These are phyloP conservation scores for Fraxinus americana DNA, from an alignment of 257 asterid species.

Conservation along the genomic window DNA sequence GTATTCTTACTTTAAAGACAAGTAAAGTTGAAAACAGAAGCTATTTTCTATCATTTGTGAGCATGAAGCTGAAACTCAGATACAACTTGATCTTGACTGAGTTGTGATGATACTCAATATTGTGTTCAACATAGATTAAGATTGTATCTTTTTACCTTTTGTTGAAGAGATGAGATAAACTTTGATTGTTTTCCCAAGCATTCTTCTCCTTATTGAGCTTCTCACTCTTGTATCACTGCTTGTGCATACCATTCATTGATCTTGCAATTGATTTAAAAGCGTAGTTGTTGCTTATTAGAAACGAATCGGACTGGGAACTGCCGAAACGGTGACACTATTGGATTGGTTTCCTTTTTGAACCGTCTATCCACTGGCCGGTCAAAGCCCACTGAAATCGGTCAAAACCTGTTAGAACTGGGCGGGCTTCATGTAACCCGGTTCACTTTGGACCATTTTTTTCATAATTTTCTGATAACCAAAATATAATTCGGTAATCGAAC, in stretches of 20 bases:
- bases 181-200: slow-evolving; percentile 12
- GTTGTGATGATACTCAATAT: not conserved
- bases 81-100: not conserved
- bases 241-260: slow-evolving; percentile 1
- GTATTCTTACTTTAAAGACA: not conserved
- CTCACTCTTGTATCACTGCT: slow-evolving; percentile 8
- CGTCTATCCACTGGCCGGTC: too few species aligned
- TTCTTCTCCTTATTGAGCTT: slow-evolving; percentile 10
- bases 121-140: not conserved
- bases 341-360: too few species aligned
- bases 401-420: too few species aligned
- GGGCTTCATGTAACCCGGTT: too few species aligned
- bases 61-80: not conserved
- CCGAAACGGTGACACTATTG: too few species aligned
- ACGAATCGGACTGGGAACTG: too few species aligned
- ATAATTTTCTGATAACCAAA: too few species aligned
- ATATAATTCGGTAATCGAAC: too few species aligned
- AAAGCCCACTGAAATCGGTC: too few species aligned
- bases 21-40: not conserved
- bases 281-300: too few species aligned
- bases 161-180: slow-evolving; percentile 6
- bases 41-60: not conserved
- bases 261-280: slow-evolving; percentile 5
- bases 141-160: slow-evolving; percentile 11
- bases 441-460: too few species aligned